Evolutionary conservation across 805 yeast species (phyloP), one percentile per base, ranked within the genome.

Genomic region (Brettanomyces sp.): DNA sequence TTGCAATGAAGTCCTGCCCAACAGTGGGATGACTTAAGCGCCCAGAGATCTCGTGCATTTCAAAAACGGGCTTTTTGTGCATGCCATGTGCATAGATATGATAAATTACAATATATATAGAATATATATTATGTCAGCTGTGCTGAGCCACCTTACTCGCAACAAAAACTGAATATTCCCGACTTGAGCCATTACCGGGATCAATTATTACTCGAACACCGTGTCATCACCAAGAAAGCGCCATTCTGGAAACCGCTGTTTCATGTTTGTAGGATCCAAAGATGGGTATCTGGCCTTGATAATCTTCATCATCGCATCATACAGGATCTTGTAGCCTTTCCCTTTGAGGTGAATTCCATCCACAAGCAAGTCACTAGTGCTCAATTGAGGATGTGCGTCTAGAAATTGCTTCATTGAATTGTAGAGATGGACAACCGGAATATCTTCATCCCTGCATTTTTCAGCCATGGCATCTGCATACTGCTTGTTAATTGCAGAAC

Each of bases 391-490:
- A 73, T 9, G 44, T 44, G 3, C 32, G 6, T 7, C 13, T 12
- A 42, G 33, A 23, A 56, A 51, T 2, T 46, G 33, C n/a, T 4
- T 23, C 48, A 56, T 50, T 1, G 65, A 65, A 3, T 63, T 48
- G 67, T 77, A 73, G 32, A 83, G 56, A 51, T 83, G 75, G 3
- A 87, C 68, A 46, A 76, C 77, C 1, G 89, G 83, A 0, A 83
- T 72, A 0, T 65, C 53, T n/a, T 66, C 57, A 18, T 65, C 63
- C 3, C 47, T 45, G 1, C 87, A 79, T 9, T 82, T 65, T 4
- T 59, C 50, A 14, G 59, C 56, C 4, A 80, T 66, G 0, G 73
- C 79, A 23, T 74, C 74, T 2, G 77, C 69, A 58, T 87, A 88
- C 38, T 51, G 40, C 37, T 64, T 58, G 24, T 77, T 74, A 14